Evolutionary conservation across 2,329 filamentous ascomycete species (phyloP).

Genomic region (Neoarthrinium moseri): DNA sequence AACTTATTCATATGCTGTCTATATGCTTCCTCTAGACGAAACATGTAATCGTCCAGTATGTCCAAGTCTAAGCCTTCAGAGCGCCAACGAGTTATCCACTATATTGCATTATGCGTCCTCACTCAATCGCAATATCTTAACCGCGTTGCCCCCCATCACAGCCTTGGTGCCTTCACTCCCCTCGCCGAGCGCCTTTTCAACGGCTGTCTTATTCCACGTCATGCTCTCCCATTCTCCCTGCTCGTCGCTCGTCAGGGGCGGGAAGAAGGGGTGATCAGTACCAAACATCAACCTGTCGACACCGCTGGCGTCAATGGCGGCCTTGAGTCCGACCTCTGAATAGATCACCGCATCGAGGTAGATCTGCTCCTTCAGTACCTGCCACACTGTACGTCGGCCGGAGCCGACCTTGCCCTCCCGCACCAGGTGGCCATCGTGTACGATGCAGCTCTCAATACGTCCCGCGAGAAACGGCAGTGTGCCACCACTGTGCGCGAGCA

Average conservation of each 20-base stretch:
- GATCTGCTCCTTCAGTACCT: slow-evolving; percentile 67
- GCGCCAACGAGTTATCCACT: too few relatives aligned
- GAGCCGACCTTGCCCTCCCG: slow-evolving; percentile 55
- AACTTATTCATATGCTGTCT: too few relatives aligned
- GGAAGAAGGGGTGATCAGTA: slow-evolving; percentile 83
- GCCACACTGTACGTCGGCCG: slow-evolving; percentile 51
- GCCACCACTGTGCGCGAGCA: slow-evolving; percentile 86
- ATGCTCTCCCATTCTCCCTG: slow-evolving; percentile 70
- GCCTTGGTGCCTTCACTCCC: slow-evolving; percentile 22
- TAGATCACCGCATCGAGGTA: slow-evolving; percentile 88
- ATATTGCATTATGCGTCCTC: slow-evolving; percentile 19
- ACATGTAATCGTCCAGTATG: too few relatives aligned
- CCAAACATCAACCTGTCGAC: slow-evolving; percentile 75
- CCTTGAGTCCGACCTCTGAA: slow-evolving; percentile 69
- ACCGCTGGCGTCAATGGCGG: slow-evolving; percentile 67
- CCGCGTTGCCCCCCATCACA: slow-evolving; percentile 31
- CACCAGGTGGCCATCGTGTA: slow-evolving; percentile 76
- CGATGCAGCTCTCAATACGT: slow-evolving; percentile 81
- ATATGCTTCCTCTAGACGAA: too few relatives aligned
- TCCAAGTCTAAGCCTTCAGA: too few relatives aligned
- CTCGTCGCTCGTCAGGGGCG: slow-evolving; percentile 64
- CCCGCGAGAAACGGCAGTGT: slow-evolving; percentile 87
- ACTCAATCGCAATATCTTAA: slow-evolving; percentile 24
- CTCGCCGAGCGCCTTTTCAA: slow-evolving; percentile 27
- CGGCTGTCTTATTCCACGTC: slow-evolving; percentile 46